Conservation (phyloP, 768 basidiomycete species). For the Royoungia palumana region DNA sequence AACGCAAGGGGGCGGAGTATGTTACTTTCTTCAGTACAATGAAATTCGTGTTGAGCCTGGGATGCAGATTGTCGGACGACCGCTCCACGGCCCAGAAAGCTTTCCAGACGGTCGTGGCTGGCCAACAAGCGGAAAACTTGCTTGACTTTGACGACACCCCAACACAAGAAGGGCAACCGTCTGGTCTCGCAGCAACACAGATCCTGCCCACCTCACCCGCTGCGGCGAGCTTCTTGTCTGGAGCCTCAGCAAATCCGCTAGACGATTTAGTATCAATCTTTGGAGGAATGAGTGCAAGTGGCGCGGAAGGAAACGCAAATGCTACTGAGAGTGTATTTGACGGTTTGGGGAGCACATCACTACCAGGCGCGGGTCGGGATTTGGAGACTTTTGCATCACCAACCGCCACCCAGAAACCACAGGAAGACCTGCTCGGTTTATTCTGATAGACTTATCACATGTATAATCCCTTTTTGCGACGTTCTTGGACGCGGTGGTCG, state of each 20-base stretch:
- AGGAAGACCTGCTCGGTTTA: slow-evolving; percentile 55
- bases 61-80: slow-evolving; percentile 58
- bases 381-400: slow-evolving; percentile 23
- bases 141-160: slow-evolving; percentile 87
- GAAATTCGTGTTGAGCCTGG: slow-evolving; percentile 1
- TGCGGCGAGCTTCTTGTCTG: slow-evolving; percentile 69
- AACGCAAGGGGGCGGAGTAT: slow-evolving; percentile 59
- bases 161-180: slow-evolving; percentile 54
- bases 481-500: too few relatives aligned
- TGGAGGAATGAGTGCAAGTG: slow-evolving; percentile 46
- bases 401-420: slow-evolving; percentile 30
- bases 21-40: slow-evolving; percentile 24
- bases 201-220: slow-evolving; percentile 69
- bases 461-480: too few relatives aligned
- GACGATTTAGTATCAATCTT: slow-evolving; percentile 95
- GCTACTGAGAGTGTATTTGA: slow-evolving; percentile 12
- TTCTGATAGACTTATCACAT: slow-evolving; percentile 36
- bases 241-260: slow-evolving; percentile 83
- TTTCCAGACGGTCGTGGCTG: slow-evolving; percentile 85
- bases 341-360: slow-evolving; percentile 17
- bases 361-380: slow-evolving; percentile 7
- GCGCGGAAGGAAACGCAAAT: slow-evolving; percentile 10
- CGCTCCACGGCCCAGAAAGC: slow-evolving; percentile 75
- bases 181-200: slow-evolving; percentile 75
- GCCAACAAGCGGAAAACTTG: slow-evolving; percentile 91